These are phyloP conservation scores for Mucor ambiguus DNA, from an alignment of 371 early-diverging fungal genomes.

Conservation along the genomic window DNA sequence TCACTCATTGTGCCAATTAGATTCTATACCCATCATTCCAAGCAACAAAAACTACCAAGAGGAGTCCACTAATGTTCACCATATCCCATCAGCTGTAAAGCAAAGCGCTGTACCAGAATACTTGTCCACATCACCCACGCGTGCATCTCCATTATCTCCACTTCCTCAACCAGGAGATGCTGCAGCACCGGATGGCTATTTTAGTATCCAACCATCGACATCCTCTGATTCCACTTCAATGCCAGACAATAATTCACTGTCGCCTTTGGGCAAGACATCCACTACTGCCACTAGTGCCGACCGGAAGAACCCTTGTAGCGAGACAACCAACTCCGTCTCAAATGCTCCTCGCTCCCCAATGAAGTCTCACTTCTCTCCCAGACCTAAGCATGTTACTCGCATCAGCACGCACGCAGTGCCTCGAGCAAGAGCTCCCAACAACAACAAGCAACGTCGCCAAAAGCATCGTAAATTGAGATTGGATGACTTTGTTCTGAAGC, in stretches of 20 bases:
- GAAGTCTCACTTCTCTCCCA: conserved; percentile 16
- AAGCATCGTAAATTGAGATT: conserved; percentile 28
- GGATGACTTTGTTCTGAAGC: conserved; percentile 38
- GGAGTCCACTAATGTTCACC: background rate
- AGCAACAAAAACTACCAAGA: conserved; percentile 4
- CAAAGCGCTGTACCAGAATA: conserved; percentile 21
- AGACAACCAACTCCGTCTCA: conserved; percentile 8
- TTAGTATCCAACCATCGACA: conserved; percentile 13
- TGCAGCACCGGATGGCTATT: conserved; percentile 17
- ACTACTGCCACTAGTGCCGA: background rate
- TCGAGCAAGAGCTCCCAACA: conserved; percentile 11
- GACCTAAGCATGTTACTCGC: conserved; percentile 19
- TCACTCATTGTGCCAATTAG: background rate
- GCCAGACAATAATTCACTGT: background rate
- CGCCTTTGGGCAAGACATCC: conserved; percentile 5
- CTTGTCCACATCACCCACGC: conserved; percentile 26
- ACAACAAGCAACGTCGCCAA: conserved; percentile 15
- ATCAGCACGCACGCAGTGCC: conserved; percentile 28
- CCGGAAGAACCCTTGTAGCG: conserved; percentile 11
- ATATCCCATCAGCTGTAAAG: background rate
- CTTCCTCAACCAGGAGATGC: conserved; percentile 10
- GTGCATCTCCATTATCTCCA: conserved; percentile 34
- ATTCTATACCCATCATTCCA: conserved; percentile 17
- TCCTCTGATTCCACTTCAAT: background rate
- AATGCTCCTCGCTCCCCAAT: conserved; percentile 23